Evolutionary conservation across 2,329 filamentous ascomycete genomes (phyloP).

Genomic region (Massarina eburnea): DNA sequence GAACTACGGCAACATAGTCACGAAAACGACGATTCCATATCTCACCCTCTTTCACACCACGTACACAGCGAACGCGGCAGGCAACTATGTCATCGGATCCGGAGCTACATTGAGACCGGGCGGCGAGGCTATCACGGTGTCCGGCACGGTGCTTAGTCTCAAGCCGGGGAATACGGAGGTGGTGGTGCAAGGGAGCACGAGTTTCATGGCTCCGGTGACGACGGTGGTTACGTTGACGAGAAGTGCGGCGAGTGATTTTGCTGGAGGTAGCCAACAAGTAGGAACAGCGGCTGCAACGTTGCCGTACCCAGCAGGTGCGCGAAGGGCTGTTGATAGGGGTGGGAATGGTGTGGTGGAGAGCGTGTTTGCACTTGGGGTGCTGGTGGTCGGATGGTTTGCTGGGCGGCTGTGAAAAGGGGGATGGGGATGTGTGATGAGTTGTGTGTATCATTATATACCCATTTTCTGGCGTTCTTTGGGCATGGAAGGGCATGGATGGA

Average conservation of each 20-base stretch:
- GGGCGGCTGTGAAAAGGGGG: constrained; percentile 15
- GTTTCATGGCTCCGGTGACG: constrained; percentile 20
- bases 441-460: neutral
- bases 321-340: neutral
- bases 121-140: constrained; percentile 36
- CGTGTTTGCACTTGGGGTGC: constrained; percentile 13
- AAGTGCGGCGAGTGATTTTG: constrained; percentile 2
- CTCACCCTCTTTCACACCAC: constrained; percentile 41
- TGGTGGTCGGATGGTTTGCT: constrained; percentile 18
- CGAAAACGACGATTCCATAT: constrained; percentile 27
- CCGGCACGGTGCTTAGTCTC: constrained; percentile 37
- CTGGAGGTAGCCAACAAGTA: neutral
- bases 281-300: constrained; percentile 2
- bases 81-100: constrained; percentile 44
- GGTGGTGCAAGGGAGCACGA: constrained; percentile 28
- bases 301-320: constrained; percentile 11
- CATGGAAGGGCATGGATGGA: neutral
- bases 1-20: constrained; percentile 19
- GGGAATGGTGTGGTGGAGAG: constrained; percentile 14
- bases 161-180: constrained; percentile 28
- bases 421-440: neutral
- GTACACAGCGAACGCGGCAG: constrained; percentile 48
- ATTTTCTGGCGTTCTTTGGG: neutral
- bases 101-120: constrained; percentile 42
- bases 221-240: constrained; percentile 23